Conservation (phyloP, 1,284 basidiomycete species). For the Trichosporon faecale region DNA sequence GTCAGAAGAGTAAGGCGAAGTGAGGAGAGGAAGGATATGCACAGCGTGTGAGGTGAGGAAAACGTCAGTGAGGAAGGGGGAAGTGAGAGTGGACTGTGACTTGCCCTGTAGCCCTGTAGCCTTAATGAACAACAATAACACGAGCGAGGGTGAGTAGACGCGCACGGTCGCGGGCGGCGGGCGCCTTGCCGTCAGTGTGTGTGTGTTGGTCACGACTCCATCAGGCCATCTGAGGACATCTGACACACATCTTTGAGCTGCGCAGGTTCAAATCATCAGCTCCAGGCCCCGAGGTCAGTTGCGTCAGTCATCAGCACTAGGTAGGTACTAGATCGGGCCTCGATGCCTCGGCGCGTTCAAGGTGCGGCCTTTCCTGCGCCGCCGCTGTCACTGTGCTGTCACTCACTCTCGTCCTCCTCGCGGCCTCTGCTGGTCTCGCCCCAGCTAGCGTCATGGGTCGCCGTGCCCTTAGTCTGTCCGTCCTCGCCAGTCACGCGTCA, state of each 20-base stretch:
- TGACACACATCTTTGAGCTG: not conserved
- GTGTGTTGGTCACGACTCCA: not conserved
- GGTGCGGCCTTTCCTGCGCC: not conserved
- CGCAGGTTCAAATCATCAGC: not conserved
- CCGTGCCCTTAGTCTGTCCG: not conserved
- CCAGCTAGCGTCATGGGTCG: not conserved
- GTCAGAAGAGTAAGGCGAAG: not conserved
- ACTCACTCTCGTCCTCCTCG: not conserved
- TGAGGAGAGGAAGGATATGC: not conserved
- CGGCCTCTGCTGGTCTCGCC: not conserved
- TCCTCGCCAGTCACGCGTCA: not conserved
- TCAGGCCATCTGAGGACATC: not conserved
- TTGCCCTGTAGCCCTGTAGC: not conserved
- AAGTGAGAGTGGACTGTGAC: not conserved
- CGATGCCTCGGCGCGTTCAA: not conserved
- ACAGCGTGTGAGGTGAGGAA: not conserved
- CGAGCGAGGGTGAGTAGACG: not conserved
- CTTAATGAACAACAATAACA: not conserved
- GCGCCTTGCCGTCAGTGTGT: not conserved
- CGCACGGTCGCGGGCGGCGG: not conserved
- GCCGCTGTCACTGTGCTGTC: not conserved
- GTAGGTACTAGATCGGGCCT: not conserved
- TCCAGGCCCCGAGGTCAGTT: not conserved
- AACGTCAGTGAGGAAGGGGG: not conserved
- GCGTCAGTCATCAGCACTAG: not conserved